phyloP scores from a whole-genome alignment of 2,329 filamentous ascomycete genomes.

The Microcera coccophila region DNA sequence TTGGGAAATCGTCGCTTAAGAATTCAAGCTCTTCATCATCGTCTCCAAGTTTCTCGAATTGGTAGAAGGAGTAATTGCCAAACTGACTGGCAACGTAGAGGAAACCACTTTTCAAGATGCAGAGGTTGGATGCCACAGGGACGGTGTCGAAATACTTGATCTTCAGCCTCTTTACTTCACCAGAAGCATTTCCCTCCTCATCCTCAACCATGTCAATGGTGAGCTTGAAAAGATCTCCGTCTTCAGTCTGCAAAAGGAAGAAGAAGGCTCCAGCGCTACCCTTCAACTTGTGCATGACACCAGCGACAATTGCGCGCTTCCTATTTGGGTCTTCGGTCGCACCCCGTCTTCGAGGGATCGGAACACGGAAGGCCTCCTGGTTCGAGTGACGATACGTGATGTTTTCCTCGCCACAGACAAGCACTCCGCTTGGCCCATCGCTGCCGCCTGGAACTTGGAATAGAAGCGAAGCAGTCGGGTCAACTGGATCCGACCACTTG shows the following conservation, averaged over 20 bases:
- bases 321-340: conserved; percentile 88
- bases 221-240: conserved; percentile 97
- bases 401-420: conserved; percentile 91
- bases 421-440: conserved; percentile 88
- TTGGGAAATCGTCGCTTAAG: conserved; percentile 74
- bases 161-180: conserved; percentile 77
- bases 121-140: conserved; percentile 79
- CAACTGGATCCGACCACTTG: conserved; percentile 93
- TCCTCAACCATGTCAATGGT: conserved; percentile 89
- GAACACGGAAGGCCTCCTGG: conserved; percentile 80
- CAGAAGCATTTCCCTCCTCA: conserved; percentile 69
- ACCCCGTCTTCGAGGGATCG: conserved; percentile 82
- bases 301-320: conserved; percentile 80
- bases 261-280: conserved; percentile 83
- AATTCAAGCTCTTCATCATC: conserved; percentile 90
- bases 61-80: conserved; percentile 91
- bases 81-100: conserved; percentile 89
- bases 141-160: conserved; percentile 99
- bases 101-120: conserved; percentile 93
- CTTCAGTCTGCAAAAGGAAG: conserved; percentile 91
- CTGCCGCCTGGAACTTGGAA: conserved; percentile 94
- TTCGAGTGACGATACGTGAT: conserved; percentile 98
- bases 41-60: conserved; percentile 95
- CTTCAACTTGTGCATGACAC: conserved; percentile 97
- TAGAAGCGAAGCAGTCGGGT: conserved; percentile 80